These are phyloP conservation scores for Pharus latifolius DNA, from an alignment of 176 grass and related monocot genomes.

Conservation along the genomic window DNA sequence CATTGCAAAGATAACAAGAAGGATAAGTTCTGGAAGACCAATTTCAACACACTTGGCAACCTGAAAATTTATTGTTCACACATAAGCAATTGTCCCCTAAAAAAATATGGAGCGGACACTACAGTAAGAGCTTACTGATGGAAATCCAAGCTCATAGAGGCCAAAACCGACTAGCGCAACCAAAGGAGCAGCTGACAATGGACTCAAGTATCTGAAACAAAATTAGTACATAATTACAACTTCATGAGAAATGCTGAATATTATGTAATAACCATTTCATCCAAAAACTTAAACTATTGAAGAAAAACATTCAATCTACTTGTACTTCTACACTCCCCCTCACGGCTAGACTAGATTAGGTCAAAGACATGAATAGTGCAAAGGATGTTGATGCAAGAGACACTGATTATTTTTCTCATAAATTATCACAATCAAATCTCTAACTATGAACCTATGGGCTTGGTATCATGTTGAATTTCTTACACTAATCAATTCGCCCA, in stretches of 20 bases:
- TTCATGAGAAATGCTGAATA: neutral
- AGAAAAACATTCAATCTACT: too few relatives aligned
- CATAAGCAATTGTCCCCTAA: constrained; percentile 6
- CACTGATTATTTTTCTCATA: too few relatives aligned
- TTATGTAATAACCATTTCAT: too few relatives aligned
- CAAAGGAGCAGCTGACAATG: constrained; percentile 78
- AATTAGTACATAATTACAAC: neutral
- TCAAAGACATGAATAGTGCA: too few relatives aligned
- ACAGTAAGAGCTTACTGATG: constrained; percentile 50
- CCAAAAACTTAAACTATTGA: too few relatives aligned
- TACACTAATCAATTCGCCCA: too few relatives aligned
- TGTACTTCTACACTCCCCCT: too few relatives aligned
- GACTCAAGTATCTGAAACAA: constrained; percentile 79
- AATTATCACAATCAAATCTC: too few relatives aligned
- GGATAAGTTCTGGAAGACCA: constrained; percentile 84
- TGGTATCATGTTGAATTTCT: too few relatives aligned
- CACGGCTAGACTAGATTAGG: too few relatives aligned
- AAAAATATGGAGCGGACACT: neutral
- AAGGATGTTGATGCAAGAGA: too few relatives aligned
- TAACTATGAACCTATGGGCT: too few relatives aligned
- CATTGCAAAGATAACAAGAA: constrained; percentile 84
- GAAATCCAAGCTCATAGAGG: constrained; percentile 95
- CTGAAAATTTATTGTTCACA: constrained; percentile 32
- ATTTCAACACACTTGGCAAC: constrained; percentile 98
- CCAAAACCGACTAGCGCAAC: constrained; percentile 79